These are phyloP conservation scores for Xylaria cubensis DNA, from an alignment of 495 filamentous ascomycete species.

Conservation along the genomic window DNA sequence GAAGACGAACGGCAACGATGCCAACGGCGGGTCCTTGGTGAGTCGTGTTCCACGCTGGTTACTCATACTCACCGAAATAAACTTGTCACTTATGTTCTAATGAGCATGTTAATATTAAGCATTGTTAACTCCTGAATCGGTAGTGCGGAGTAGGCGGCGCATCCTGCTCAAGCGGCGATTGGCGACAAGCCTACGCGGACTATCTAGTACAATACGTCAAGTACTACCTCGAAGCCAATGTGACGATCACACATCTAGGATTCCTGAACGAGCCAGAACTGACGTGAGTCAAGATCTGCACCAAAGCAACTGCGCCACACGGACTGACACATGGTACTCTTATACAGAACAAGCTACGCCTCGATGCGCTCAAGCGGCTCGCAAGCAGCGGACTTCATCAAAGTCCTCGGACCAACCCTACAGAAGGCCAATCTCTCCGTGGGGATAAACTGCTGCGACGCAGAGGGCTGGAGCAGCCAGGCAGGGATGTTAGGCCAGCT, in stretches of 20 bases:
- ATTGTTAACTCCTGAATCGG: slow-evolving; percentile 13
- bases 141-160: slow-evolving; percentile 58
- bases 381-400: slow-evolving; percentile 63
- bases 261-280: slow-evolving; percentile 60
- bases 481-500: slow-evolving; percentile 51
- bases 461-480: slow-evolving; percentile 54
- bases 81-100: not conserved
- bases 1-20: slow-evolving; percentile 62
- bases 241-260: slow-evolving; percentile 57
- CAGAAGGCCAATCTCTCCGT: slow-evolving; percentile 46
- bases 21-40: slow-evolving; percentile 52
- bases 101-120: not conserved
- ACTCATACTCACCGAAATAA: not conserved
- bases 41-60: not conserved
- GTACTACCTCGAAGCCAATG: slow-evolving; percentile 54
- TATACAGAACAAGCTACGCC: slow-evolving; percentile 48
- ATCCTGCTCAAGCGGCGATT: slow-evolving; percentile 57
- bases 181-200: slow-evolving; percentile 63
- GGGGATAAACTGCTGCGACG: slow-evolving; percentile 59
- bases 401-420: slow-evolving; percentile 54
- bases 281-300: slow-evolving; percentile 32
- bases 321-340: not conserved
- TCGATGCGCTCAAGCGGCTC: slow-evolving; percentile 52
- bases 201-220: slow-evolving; percentile 60
- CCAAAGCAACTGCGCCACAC: not conserved